These are phyloP conservation scores for Effrenium voratum DNA, from an alignment of 73 alveolate genomes.

Conservation along the genomic window DNA sequence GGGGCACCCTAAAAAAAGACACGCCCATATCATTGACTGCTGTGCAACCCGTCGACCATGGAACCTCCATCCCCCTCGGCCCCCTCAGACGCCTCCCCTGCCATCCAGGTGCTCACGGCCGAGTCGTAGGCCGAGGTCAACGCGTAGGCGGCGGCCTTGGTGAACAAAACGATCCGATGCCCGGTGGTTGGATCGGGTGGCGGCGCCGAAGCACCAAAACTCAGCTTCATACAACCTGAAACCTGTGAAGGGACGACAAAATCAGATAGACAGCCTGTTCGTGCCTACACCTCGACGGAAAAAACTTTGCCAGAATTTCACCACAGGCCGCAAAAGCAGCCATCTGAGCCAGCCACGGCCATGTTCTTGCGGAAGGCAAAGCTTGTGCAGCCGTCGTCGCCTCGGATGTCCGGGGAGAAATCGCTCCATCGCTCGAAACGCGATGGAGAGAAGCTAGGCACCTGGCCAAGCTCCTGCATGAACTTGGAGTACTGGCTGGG, in stretches of 20 bases:
- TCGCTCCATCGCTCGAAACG: neutral
- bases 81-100: slow-evolving; percentile 84
- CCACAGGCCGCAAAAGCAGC: no score
- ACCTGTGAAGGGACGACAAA: neutral
- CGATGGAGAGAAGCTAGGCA: neutral
- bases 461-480: slow-evolving; percentile 23
- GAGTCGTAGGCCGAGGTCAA: slow-evolving; percentile 80
- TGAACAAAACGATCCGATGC: neutral
- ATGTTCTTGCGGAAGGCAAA: slow-evolving; percentile 73
- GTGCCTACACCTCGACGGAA: no score
- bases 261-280: no score
- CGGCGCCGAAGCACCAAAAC: neutral
- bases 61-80: no score
- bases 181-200: neutral
- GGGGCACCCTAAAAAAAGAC: no score
- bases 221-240: neutral
- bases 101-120: slow-evolving; percentile 58
- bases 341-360: slow-evolving; percentile 45
- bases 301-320: no score
- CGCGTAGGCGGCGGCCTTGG: slow-evolving; percentile 60
- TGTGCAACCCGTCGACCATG: no score
- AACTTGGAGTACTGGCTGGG: slow-evolving; percentile 75
- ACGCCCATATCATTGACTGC: no score
- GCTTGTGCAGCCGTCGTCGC: slow-evolving; percentile 81
- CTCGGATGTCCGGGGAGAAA: neutral